Conservation (phyloP, 768 basidiomycete species). For the Saitozyma podzolica region DNA sequence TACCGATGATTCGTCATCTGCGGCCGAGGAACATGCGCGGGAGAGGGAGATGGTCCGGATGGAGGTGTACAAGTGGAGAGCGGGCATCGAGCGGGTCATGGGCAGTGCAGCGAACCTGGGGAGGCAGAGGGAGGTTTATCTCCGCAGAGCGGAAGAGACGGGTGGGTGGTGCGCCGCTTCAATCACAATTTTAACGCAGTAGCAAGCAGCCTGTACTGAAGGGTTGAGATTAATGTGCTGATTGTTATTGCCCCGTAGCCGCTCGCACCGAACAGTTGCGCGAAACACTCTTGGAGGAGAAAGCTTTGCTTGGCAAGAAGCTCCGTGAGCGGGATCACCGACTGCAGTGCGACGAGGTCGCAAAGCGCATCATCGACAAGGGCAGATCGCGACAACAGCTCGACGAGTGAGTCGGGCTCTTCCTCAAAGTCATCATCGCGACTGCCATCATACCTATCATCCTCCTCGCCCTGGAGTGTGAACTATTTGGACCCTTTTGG, state of each 20-base stretch:
- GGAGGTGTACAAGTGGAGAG: conserved; percentile 40
- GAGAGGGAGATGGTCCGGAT: conserved; percentile 34
- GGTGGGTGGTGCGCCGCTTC: conserved; percentile 20
- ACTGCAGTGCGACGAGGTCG: conserved; percentile 43
- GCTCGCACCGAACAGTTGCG: conserved; percentile 20
- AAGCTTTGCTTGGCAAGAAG: conserved; percentile 23
- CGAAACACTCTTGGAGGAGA: conserved; percentile 31
- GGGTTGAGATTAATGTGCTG: conserved; percentile 2
- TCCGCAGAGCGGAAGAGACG: conserved; percentile 28
- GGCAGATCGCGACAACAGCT: conserved; percentile 33
- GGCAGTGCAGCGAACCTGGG: conserved; percentile 33
- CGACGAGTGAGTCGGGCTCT: conserved; percentile 32
- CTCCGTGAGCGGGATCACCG: conserved; percentile 30
- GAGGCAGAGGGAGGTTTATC: conserved; percentile 29
- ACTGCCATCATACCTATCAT: too few relatives aligned
- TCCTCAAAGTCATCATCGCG: not conserved
- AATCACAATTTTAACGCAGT: not conserved
- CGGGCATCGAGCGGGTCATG: conserved; percentile 33
- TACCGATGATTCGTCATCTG: not conserved
- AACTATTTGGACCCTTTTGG: not conserved
- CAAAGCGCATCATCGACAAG: conserved; percentile 24
- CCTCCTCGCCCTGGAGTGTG: too few relatives aligned
- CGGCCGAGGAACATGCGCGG: not conserved
- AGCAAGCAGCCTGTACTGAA: not conserved
- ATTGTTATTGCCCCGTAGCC: conserved; percentile 8